These are phyloP conservation scores for Colletotrichum cereale DNA, from an alignment of 2,329 filamentous ascomycete genomes.

Conservation along the genomic window DNA sequence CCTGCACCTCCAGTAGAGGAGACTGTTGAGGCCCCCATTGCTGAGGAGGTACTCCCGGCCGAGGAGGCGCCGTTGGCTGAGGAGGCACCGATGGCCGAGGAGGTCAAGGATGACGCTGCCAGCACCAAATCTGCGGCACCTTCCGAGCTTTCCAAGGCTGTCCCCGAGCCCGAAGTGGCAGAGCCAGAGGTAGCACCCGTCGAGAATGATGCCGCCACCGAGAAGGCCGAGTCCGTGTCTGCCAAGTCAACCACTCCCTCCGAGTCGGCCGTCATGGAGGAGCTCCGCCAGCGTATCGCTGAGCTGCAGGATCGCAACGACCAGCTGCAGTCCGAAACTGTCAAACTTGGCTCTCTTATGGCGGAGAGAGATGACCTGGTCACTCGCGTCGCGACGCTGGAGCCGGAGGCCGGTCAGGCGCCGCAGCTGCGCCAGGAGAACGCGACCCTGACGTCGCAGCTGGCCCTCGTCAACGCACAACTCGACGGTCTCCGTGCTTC, in stretches of 20 bases:
- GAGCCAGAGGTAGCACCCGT: conserved; percentile 13
- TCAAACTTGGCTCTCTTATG: conserved; percentile 32
- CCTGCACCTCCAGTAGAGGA: neutral
- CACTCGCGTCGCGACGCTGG: conserved; percentile 21
- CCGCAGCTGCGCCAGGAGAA: conserved; percentile 39
- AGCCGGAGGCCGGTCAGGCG: conserved; percentile 28
- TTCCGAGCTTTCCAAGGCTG: conserved; percentile 3
- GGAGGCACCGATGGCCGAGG: neutral
- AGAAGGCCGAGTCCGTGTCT: conserved; percentile 21
- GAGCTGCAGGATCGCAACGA: conserved; percentile 40
- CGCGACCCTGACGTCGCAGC: conserved; percentile 28
- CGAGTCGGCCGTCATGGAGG: conserved; percentile 27
- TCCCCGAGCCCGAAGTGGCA: conserved; percentile 8
- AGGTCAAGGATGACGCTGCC: conserved; percentile 24
- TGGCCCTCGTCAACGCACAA: conserved; percentile 35
- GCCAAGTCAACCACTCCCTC: conserved; percentile 4
- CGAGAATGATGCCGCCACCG: conserved; percentile 2
- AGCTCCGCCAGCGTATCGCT: conserved; percentile 37
- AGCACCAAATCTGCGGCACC: conserved; percentile 13
- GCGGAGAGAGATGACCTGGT: conserved; percentile 37
- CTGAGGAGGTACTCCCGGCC: neutral
- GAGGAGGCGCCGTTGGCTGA: neutral
- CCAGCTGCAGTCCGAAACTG: conserved; percentile 33
- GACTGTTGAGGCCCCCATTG: neutral
- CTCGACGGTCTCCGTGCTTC: conserved; percentile 37